Evolutionary conservation across 2,329 filamentous ascomycete species (phyloP).

Genomic region (Neofusicoccum umdonicola): DNA sequence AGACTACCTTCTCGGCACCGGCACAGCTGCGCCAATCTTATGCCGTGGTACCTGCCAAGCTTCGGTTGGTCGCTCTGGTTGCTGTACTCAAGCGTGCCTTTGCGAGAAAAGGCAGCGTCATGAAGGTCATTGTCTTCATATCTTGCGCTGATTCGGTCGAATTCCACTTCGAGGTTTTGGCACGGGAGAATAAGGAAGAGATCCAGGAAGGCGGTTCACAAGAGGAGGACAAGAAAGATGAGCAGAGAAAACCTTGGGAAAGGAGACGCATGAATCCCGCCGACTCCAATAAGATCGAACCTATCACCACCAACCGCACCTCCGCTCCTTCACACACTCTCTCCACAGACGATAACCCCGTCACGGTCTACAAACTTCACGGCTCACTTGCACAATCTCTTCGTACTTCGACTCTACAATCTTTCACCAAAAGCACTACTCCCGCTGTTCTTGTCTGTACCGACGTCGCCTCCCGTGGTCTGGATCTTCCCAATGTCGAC

Average conservation of each 20-base stretch:
- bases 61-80: constrained; percentile 83
- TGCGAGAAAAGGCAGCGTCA: constrained; percentile 81
- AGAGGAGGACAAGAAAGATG: constrained; percentile 23
- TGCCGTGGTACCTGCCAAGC: constrained; percentile 80
- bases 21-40: constrained; percentile 94
- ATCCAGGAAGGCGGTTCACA: background rate
- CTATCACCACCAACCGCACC: constrained; percentile 54
- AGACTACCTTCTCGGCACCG: constrained; percentile 72
- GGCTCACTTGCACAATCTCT: constrained; percentile 86
- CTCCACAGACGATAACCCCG: constrained; percentile 71
- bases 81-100: constrained; percentile 85
- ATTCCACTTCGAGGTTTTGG: constrained; percentile 88
- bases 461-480: constrained; percentile 90
- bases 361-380: constrained; percentile 84
- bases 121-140: constrained; percentile 96
- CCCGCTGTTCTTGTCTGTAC: constrained; percentile 87
- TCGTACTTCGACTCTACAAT: constrained; percentile 78
- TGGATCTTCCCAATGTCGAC: constrained; percentile 93
- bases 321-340: constrained; percentile 59
- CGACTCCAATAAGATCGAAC: constrained; percentile 20
- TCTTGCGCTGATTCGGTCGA: constrained; percentile 96
- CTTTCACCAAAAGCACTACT: constrained; percentile 71
- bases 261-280: background rate
- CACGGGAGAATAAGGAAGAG: constrained; percentile 21
- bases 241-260: constrained; percentile 21